Evolutionary conservation across 371 early-diverging fungal genomes (phyloP).

Genomic region (Apophysomyces variabilis): DNA sequence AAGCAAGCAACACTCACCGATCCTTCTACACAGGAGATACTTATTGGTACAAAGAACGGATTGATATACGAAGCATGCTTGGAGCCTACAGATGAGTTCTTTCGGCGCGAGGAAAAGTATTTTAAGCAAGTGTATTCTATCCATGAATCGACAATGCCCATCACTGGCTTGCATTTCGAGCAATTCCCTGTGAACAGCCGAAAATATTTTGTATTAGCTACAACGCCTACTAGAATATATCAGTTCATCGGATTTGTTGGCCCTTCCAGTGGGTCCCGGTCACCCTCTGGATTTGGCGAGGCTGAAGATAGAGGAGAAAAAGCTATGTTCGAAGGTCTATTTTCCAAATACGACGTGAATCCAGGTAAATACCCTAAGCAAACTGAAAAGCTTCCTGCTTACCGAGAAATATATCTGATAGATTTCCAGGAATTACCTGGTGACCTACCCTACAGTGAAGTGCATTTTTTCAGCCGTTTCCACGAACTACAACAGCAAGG

Average conservation of each 20-base stretch:
- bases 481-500: slow-evolving; percentile 70
- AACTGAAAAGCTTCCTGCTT: neutral
- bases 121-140: slow-evolving; percentile 72
- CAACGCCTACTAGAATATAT: slow-evolving; percentile 83
- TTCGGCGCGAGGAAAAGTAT: slow-evolving; percentile 81
- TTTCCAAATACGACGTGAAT: slow-evolving; percentile 62
- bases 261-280: slow-evolving; percentile 22
- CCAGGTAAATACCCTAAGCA: slow-evolving; percentile 41
- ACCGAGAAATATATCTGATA: slow-evolving; percentile 10
- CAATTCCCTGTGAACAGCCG: slow-evolving; percentile 71
- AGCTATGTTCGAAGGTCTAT: slow-evolving; percentile 66
- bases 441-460: slow-evolving; percentile 57
- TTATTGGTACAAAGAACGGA: slow-evolving; percentile 86
- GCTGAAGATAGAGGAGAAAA: slow-evolving; percentile 39
- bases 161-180: slow-evolving; percentile 82
- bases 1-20: slow-evolving; percentile 57
- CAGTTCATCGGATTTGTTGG: slow-evolving; percentile 80
- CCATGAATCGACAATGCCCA: slow-evolving; percentile 65
- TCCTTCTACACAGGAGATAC: slow-evolving; percentile 75
- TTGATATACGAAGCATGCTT: slow-evolving; percentile 85
- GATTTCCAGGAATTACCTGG: slow-evolving; percentile 82
- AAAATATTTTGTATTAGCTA: slow-evolving; percentile 77
- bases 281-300: slow-evolving; percentile 27
- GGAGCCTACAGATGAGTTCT: slow-evolving; percentile 81
- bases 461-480: slow-evolving; percentile 71